A percentile compares a stretch with the other conserved stretches of the same genome.
Conservation (phyloP, 768 basidiomycete species). For the Tylopilus vinaceipallidus region DNA sequence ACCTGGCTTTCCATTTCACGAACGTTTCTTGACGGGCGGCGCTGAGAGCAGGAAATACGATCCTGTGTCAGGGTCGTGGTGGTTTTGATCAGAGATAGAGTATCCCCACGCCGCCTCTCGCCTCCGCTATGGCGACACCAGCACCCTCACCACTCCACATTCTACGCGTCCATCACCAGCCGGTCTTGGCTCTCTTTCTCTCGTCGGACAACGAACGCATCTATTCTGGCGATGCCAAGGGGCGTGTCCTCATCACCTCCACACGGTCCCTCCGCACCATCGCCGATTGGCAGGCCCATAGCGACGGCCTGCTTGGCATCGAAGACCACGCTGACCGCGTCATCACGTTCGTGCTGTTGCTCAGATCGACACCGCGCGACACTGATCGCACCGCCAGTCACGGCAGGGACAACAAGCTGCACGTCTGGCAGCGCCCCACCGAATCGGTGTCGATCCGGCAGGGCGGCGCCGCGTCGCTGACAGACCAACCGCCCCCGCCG, state of each 20-base stretch:
- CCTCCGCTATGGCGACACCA: conserved; percentile 1
- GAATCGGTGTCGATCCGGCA: conserved; percentile 48
- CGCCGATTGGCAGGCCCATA: conserved; percentile 76
- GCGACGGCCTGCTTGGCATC: conserved; percentile 71
- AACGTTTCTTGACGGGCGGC: too few relatives aligned
- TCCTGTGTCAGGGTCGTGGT: too few relatives aligned
- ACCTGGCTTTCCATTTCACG: too few relatives aligned
- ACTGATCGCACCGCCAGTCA: conserved; percentile 44
- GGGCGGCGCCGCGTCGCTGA: conserved; percentile 54
- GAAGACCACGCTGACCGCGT: conserved; percentile 67
- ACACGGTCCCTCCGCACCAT: conserved; percentile 74
- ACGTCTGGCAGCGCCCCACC: conserved; percentile 61
- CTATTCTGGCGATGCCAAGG: conserved; percentile 83
- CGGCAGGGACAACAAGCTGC: conserved; percentile 82
- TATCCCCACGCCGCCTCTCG: too few relatives aligned
- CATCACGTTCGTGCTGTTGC: conserved; percentile 65
- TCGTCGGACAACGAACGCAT: conserved; percentile 75
- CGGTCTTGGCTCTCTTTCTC: conserved; percentile 58
- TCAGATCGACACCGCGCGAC: not conserved
- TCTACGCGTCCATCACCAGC: conserved; percentile 67
- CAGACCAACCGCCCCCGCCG: conserved; percentile 47
- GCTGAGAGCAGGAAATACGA: too few relatives aligned
- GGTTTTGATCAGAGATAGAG: too few relatives aligned
- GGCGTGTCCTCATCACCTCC: conserved; percentile 74
- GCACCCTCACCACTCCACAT: conserved; percentile 69